These are phyloP conservation scores for Phytophthora agathidicida DNA, from an alignment of 352 stramenopile genomes.

Conservation along the genomic window DNA sequence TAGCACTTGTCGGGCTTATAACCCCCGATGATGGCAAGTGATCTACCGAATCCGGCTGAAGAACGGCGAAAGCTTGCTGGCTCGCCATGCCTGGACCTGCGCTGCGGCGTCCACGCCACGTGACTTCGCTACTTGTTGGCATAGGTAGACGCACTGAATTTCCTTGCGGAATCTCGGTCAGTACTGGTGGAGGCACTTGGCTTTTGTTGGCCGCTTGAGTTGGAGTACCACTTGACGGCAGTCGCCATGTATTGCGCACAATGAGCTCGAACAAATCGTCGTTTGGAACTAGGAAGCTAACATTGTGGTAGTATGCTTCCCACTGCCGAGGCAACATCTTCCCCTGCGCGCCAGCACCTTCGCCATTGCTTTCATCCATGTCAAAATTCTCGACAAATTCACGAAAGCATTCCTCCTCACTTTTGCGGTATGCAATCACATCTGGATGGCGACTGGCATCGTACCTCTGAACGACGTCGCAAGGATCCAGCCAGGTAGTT, in stretches of 20 bases:
- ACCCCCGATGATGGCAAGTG: conserved; percentile 24
- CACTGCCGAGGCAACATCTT: conserved; percentile 58
- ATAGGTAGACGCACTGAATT: conserved; percentile 22
- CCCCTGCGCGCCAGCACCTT: conserved; percentile 4
- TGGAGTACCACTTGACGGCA: conserved; percentile 15
- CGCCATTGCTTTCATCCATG: conserved; percentile 36
- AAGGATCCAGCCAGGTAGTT: conserved; percentile 50
- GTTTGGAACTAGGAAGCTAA: conserved; percentile 85
- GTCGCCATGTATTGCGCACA: conserved; percentile 88
- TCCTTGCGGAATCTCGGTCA: conserved; percentile 13
- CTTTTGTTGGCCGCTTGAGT: conserved; percentile 7
- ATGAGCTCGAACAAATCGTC: conserved; percentile 93
- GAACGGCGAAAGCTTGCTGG: conserved; percentile 60
- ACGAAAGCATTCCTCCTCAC: conserved; percentile 67
- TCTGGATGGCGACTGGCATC: conserved; percentile 77
- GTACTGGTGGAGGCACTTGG: background rate
- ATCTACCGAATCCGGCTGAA: conserved; percentile 65
- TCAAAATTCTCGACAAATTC: conserved; percentile 85
- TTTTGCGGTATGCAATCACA: conserved; percentile 64
- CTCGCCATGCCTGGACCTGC: conserved; percentile 53
- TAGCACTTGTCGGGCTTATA: conserved; percentile 5
- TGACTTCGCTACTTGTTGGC: conserved; percentile 10
- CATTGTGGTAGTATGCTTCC: conserved; percentile 90
- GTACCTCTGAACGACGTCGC: conserved; percentile 70
- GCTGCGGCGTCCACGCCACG: conserved; percentile 16